Base-by-base conservation (phyloP, 2,329 filamentous ascomycete species). In the Colletotrichum australisinense region DNA sequence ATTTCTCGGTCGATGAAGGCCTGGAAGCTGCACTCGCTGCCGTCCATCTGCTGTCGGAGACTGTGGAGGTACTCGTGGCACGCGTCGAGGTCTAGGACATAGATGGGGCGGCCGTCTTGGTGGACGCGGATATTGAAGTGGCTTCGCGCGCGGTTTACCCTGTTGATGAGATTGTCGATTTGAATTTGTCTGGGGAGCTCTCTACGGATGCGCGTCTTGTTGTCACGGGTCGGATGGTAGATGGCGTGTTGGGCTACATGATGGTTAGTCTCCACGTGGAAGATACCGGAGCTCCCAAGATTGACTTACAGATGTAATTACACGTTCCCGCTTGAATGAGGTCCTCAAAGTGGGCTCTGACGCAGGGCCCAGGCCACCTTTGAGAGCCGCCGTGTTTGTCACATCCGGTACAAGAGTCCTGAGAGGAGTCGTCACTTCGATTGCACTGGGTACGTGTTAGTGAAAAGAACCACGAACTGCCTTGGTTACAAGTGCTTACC, bases 1-100 rank as follows among this genome's bases (percentile, higher is more conserved):
- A 85, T 81, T 4, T 83, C 83, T 56, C 81, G 80, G 72, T 85
- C 83, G 62, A 85, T 84, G 70, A 85, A 85, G n/a, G 84, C 81
- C 24, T 82, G 73, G 62, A 84, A 83, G 11, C 80, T 84, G n/a
- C 79, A 82, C 63, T 80, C 81, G 2, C 58, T n/a, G 77, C 79
- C 74, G 80, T 83, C 74, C 78, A 83, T 81, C 57, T 81, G 82
- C 28, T 84, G 81, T 73, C 79, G 82, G 24, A 84, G 70, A 22
- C 76, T 76, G 67, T 81, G 80, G 49, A 85, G 72, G 73, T 84
- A 85, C 66, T 81, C 80, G 77, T 82, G 83, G 12, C 81, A 83
- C 68, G 84, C 81, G 35, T 80, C 80, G 42, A 85, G 77, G 69
- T 85, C 82, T 5, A 85, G 79, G 32, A 84, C 80, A 69, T 85